Evolutionary conservation across 805 yeast species (phyloP), one percentile per base, ranked within the genome.

Genomic region (Diddensiella santjacobensis): DNA sequence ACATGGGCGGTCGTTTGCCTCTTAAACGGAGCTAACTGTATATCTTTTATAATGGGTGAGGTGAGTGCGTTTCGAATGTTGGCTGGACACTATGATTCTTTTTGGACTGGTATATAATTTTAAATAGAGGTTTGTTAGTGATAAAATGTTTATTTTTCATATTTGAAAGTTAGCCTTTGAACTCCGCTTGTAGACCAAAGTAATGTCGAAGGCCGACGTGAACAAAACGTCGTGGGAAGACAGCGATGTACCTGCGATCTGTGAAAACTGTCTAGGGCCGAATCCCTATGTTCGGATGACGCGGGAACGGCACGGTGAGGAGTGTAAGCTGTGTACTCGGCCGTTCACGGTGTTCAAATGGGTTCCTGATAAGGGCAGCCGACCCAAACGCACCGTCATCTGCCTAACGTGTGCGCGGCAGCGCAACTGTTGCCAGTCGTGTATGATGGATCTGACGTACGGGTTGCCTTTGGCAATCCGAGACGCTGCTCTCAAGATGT

Each of bases 401-500:
- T 91, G 99, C 67, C 62, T 69, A 30, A 80, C 90, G 0, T 91
- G 99, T 69, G 81, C 97, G 0, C 71, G 81, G 37, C 79, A 83
- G 39, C 75, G 83, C 50, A 84, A 87, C 66, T 84, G 95, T 58
- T 91, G 99, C 62, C 98, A 93, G 64, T 70, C 81, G 20, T 91
- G 99, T 64, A 77, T 88, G 79, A 64, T 84, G 29, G 98, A 91
- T 67, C 68, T 90, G 37, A 78, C 83, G 23, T 86, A 81, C 68
- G 87, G 89, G 2, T 78, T 93, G n/a, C 87, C 96, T 0, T 63
- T 88, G 15, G 79, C 81, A 8, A 68, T 88, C 4, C 71, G 96
- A 54, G 96, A 90, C 59, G 81, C 87, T 1, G 86, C 96, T 3
- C 64, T 89, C 58, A 80, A 81, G 56, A 73, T 87, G 74, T 83